Evolutionary conservation across 2,329 filamentous ascomycete genomes (phyloP).

Genomic region (Aspergillus felis): DNA sequence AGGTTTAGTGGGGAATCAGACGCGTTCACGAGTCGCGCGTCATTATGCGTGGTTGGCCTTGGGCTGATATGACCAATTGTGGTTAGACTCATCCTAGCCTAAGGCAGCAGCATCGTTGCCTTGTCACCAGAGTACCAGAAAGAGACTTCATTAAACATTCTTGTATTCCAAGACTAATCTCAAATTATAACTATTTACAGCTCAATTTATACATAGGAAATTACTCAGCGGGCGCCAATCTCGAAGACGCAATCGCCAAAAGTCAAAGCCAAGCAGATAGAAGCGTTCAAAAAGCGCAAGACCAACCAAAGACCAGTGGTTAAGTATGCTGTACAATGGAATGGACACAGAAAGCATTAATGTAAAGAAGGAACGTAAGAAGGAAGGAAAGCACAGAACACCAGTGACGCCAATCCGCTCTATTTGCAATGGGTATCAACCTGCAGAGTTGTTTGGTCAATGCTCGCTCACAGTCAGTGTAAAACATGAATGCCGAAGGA

Average conservation of each 20-base stretch:
- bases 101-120: slow-evolving; percentile 12
- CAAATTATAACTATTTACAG: slow-evolving; percentile 22
- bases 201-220: slow-evolving; percentile 6
- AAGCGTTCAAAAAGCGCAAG: slow-evolving; percentile 1
- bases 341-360: slow-evolving; percentile 1
- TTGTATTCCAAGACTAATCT: background rate
- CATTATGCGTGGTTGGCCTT: slow-evolving; percentile 12
- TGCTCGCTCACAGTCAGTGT: slow-evolving; percentile 11
- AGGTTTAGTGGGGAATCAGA: slow-evolving; percentile 24
- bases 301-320: slow-evolving; percentile 1
- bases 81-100: slow-evolving; percentile 19
- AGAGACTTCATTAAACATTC: too few relatives aligned
- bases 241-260: background rate
- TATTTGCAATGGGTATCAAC: slow-evolving; percentile 35
- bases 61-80: slow-evolving; percentile 28
- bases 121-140: background rate
- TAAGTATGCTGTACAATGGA: slow-evolving; percentile 1
- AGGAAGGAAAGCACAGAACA: slow-evolving; percentile 18
- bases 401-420: slow-evolving; percentile 29
- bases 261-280: background rate
- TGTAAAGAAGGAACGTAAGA: slow-evolving; percentile 4
- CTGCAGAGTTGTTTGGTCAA: slow-evolving; percentile 16
- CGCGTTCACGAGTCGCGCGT: slow-evolving; percentile 24
- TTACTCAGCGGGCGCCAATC: background rate
- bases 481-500: slow-evolving; percentile 1